Evolutionary conservation across 148 eudicot species (phyloP).

Genomic region (Camellia granthamiana): DNA sequence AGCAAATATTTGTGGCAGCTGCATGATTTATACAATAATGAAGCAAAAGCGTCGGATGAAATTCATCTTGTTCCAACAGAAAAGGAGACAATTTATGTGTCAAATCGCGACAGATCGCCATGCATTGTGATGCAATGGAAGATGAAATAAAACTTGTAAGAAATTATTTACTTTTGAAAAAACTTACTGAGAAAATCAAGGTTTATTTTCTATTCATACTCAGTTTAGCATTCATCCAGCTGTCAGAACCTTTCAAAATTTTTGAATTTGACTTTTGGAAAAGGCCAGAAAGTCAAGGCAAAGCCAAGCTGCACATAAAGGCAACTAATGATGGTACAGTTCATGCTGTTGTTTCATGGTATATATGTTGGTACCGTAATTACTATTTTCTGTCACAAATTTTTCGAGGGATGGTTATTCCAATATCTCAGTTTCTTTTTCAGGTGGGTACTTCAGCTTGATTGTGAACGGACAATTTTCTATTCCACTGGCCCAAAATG

Average conservation of each 20-base stretch:
- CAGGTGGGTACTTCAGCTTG: constrained; percentile 98
- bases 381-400: constrained; percentile 1
- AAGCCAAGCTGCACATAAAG: constrained; percentile 49
- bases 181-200: background rate
- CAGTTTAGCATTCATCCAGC: constrained; percentile 52
- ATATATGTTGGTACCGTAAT: constrained; percentile 26
- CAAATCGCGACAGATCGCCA: constrained; percentile 59
- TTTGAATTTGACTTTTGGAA: constrained; percentile 92
- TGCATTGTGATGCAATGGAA: constrained; percentile 74
- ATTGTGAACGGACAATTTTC: constrained; percentile 70
- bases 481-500: constrained; percentile 85
- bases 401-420: constrained; percentile 4
- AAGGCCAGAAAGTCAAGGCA: constrained; percentile 79
- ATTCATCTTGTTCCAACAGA: constrained; percentile 63
- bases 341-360: constrained; percentile 92
- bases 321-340: constrained; percentile 66
- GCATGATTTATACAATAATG: constrained; percentile 62
- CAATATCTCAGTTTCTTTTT: constrained; percentile 17
- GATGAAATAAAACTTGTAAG: constrained; percentile 72
- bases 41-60: constrained; percentile 49
- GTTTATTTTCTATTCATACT: constrained; percentile 27
- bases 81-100: constrained; percentile 38
- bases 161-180: constrained; percentile 1
- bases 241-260: constrained; percentile 94
- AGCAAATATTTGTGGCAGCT: constrained; percentile 60